Evolutionary conservation across 2,329 filamentous ascomycete species (phyloP).

Genomic region (Colletotrichum liaoningense): DNA sequence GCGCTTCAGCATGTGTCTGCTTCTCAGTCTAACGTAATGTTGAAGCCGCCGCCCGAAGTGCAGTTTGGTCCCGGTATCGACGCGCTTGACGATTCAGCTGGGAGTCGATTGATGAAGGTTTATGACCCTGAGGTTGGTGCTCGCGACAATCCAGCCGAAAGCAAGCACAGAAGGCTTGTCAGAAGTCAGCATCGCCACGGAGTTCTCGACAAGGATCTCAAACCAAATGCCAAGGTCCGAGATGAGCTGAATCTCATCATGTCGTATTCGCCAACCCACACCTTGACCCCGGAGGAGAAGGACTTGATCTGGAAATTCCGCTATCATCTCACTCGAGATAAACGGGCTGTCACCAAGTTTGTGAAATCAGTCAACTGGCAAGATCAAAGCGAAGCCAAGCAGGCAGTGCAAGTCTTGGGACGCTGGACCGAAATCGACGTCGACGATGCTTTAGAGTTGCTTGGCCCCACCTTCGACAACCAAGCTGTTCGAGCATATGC

Average conservation of each 20-base stretch:
- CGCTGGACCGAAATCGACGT: slow-evolving; percentile 98
- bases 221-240: slow-evolving; percentile 94
- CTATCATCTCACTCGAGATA: slow-evolving; percentile 93
- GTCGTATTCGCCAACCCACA: slow-evolving; percentile 91
- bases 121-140: slow-evolving; percentile 95
- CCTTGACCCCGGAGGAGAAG: slow-evolving; percentile 89
- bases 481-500: slow-evolving; percentile 90
- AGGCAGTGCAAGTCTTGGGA: slow-evolving; percentile 88
- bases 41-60: slow-evolving; percentile 88
- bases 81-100: slow-evolving; percentile 66
- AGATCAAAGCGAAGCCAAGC: slow-evolving; percentile 84
- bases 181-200: slow-evolving; percentile 90
- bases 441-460: slow-evolving; percentile 92
- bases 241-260: slow-evolving; percentile 94
- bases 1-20: slow-evolving; percentile 73
- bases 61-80: slow-evolving; percentile 92
- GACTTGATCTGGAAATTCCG: slow-evolving; percentile 98
- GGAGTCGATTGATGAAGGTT: slow-evolving; percentile 79
- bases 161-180: slow-evolving; percentile 91
- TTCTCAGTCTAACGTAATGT: slow-evolving; percentile 74
- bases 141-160: slow-evolving; percentile 92
- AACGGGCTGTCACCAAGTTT: slow-evolving; percentile 93
- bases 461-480: slow-evolving; percentile 93
- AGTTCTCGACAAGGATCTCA: slow-evolving; percentile 93
- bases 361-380: slow-evolving; percentile 98